phyloP scores from a whole-genome alignment of 148 eudicot genomes.

The Chenopodium suecicum region DNA sequence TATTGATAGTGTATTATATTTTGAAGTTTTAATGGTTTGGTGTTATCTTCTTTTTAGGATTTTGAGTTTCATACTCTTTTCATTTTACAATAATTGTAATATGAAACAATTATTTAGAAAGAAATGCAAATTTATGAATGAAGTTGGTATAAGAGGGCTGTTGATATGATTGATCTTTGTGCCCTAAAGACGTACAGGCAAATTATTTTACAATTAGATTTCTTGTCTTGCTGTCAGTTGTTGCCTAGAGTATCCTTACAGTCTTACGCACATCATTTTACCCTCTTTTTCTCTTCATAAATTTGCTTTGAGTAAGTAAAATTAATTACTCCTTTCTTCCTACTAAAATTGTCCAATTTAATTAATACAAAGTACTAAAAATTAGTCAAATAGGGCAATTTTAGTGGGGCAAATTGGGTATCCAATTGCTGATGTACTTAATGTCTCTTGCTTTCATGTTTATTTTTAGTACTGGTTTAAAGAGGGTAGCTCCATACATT shows the following conservation, averaged over 20 bases:
- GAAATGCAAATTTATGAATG: not conserved
- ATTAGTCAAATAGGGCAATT: no score
- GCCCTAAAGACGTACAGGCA: constrained; percentile 22
- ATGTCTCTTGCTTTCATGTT: not conserved
- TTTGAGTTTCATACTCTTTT: not conserved
- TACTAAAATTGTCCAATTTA: no score
- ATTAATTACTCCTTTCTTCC: no score
- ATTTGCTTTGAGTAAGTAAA: no score
- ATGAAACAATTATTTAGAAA: not conserved
- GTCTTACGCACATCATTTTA: no score
- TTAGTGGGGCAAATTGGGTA: no score
- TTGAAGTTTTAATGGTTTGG: not conserved
- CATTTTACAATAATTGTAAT: not conserved
- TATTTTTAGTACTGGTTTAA: not conserved
- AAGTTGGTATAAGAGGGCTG: constrained; percentile 16
- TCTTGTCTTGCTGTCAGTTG: constrained; percentile 33
- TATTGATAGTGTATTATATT: not conserved
- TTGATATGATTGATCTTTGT: constrained; percentile 20
- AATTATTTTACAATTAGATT: constrained; percentile 25
- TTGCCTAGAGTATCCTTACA: constrained; percentile 7
- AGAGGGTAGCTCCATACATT: constrained; percentile 8
- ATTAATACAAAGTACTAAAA: no score
- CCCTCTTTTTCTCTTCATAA: no score
- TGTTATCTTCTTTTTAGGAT: not conserved
- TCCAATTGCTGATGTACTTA: not conserved